A percentile compares a stretch with the other conserved stretches of the same genome.
phyloP scores from a whole-genome alignment of 768 basidiomycete species.

The Suillus sp. region DNA sequence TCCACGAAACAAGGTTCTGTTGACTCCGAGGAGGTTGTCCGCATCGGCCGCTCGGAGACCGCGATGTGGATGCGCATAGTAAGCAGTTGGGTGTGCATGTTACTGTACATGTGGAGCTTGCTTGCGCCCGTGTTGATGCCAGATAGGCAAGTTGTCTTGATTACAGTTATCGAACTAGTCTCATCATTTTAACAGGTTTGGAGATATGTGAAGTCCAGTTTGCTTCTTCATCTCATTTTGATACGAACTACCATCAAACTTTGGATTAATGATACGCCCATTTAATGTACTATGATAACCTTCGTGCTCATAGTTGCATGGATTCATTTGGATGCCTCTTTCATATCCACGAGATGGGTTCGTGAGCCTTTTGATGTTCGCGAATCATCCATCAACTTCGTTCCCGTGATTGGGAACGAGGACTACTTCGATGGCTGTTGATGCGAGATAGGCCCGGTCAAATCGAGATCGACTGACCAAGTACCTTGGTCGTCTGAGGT shows the following conservation, averaged over 20 bases:
- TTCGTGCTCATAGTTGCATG: neutral
- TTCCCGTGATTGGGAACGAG: neutral
- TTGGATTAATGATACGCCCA: slow-evolving; percentile 1
- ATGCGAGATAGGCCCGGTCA: neutral
- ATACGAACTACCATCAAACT: neutral
- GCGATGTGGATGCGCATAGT: slow-evolving; percentile 99
- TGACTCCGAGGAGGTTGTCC: slow-evolving; percentile 70
- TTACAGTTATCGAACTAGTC: neutral
- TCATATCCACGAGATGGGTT: neutral
- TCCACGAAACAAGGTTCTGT: slow-evolving; percentile 51
- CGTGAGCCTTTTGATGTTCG: neutral
- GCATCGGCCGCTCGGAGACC: slow-evolving; percentile 92
- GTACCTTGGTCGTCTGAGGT: neutral
- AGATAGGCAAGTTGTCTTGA: slow-evolving; percentile 62
- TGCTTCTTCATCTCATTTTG: neutral
- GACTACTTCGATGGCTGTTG: neutral
- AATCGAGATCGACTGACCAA: slow-evolving; percentile 1
- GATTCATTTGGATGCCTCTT: neutral
- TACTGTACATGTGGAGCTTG: slow-evolving; percentile 85
- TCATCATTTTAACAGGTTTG: slow-evolving; percentile 24
- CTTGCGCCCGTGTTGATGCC: slow-evolving; percentile 90
- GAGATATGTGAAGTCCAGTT: slow-evolving; percentile 21
- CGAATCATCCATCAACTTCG: neutral
- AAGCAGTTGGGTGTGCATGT: slow-evolving; percentile 91
- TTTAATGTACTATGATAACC: neutral